Percentiles rank a stretch among this genome's conserved stretches.
These are phyloP conservation scores for Kwoniella heveanensis DNA, from an alignment of 768 basidiomycete species.

Conservation along the genomic window DNA sequence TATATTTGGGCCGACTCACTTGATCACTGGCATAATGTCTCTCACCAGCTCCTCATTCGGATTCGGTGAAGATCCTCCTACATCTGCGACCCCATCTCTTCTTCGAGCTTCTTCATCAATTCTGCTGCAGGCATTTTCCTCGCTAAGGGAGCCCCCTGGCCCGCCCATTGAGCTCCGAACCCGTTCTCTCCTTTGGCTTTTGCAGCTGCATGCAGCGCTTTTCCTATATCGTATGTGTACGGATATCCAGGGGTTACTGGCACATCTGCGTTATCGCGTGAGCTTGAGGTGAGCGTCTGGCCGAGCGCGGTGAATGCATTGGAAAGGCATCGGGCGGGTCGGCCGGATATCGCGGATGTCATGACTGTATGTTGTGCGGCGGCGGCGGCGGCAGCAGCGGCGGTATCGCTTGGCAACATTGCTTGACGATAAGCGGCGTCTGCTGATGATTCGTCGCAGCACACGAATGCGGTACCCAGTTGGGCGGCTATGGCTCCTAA, in stretches of 20 bases:
- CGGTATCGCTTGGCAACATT: too few species aligned
- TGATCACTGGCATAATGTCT: too few species aligned
- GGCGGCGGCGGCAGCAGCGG: too few species aligned
- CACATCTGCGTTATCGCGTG: background rate
- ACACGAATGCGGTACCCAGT: slow-evolving; percentile 47
- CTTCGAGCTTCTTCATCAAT: slow-evolving; percentile 23
- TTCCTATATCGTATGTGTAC: slow-evolving; percentile 44
- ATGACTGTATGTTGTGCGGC: slow-evolving; percentile 27
- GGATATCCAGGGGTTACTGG: slow-evolving; percentile 50
- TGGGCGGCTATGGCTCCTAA: slow-evolving; percentile 40
- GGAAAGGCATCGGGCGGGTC: slow-evolving; percentile 38
- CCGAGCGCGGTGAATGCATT: slow-evolving; percentile 40
- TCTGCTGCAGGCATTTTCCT: slow-evolving; percentile 35
- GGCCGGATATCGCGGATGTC: slow-evolving; percentile 43
- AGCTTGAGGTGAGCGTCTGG: background rate
- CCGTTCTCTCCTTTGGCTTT: slow-evolving; percentile 38
- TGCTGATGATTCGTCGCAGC: slow-evolving; percentile 38
- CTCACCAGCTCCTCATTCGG: background rate
- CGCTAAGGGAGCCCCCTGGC: slow-evolving; percentile 37
- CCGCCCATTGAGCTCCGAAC: slow-evolving; percentile 49
- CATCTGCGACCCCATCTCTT: slow-evolving; percentile 1
- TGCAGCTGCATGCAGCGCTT: slow-evolving; percentile 42
- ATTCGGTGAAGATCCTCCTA: background rate
- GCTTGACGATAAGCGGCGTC: slow-evolving; percentile 35
- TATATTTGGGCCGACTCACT: too few species aligned